A percentile compares a stretch with the other conserved stretches of the same genome.
Conservation (phyloP, 345 rosid species). For the Luvunga scandens region DNA sequence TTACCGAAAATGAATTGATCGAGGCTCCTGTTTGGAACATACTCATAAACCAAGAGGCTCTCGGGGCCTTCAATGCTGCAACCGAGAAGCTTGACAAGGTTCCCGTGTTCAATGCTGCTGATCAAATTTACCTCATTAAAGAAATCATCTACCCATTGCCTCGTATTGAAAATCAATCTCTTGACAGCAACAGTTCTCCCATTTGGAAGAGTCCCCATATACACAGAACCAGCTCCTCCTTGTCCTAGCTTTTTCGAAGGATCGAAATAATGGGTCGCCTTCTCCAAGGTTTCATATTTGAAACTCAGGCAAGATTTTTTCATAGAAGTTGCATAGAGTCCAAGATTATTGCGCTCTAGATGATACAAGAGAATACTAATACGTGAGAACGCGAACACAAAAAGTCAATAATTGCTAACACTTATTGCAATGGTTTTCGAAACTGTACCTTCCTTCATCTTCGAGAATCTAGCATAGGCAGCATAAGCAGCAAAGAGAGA, state of each 20-base stretch:
- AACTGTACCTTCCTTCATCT: constrained; percentile 37
- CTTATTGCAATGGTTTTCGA: not conserved
- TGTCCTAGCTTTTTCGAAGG: constrained; percentile 45
- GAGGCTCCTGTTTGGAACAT: constrained; percentile 48
- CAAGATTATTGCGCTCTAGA: constrained; percentile 28
- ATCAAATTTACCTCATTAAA: constrained; percentile 55
- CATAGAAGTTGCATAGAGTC: constrained; percentile 20
- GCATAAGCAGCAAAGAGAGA: constrained; percentile 32
- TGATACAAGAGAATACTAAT: not conserved
- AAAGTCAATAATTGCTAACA: not conserved
- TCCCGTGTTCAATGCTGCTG: constrained; percentile 51
- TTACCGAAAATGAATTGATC: constrained; percentile 56
- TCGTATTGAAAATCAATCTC: constrained; percentile 46
- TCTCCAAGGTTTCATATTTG: constrained; percentile 51
- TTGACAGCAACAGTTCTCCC: constrained; percentile 47
- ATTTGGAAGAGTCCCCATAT: constrained; percentile 39
- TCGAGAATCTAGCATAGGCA: constrained; percentile 21
- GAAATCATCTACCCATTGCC: constrained; percentile 61
- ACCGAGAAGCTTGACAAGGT: constrained; percentile 52
- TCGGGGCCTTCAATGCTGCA: constrained; percentile 69
- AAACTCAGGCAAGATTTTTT: constrained; percentile 29
- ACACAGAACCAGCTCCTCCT: constrained; percentile 56
- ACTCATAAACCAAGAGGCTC: constrained; percentile 56
- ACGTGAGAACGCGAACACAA: not conserved
- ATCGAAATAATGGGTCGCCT: constrained; percentile 47